Percentiles rank a stretch among this genome's conserved stretches.
phyloP scores from a whole-genome alignment of 352 stramenopile species.

The Phytophthora multivora region DNA sequence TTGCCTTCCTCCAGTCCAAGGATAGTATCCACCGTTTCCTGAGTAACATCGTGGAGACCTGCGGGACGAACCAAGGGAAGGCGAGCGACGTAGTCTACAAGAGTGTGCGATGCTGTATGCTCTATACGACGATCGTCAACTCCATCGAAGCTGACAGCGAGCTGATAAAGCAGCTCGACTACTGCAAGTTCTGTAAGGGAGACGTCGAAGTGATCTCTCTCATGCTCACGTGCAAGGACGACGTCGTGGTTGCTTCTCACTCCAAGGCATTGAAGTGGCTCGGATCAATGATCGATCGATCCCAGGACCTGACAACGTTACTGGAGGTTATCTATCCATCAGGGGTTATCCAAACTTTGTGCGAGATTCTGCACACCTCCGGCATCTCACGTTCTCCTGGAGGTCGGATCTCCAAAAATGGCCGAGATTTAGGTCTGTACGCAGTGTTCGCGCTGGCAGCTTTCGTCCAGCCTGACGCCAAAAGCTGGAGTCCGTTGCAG shows the following conservation, averaged over 20 bases:
- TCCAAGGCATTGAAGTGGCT: conserved; percentile 82
- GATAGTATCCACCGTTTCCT: conserved; percentile 37
- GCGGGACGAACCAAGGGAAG: conserved; percentile 14
- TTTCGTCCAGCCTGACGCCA: conserved; percentile 74
- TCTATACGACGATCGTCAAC: conserved; percentile 65
- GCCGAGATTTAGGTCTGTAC: conserved; percentile 55
- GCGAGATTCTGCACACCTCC: conserved; percentile 56
- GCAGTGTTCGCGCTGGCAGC: conserved; percentile 69
- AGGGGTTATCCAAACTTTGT: conserved; percentile 66
- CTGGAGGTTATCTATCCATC: conserved; percentile 65
- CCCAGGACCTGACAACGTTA: conserved; percentile 52
- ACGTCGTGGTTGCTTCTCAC: conserved; percentile 34
- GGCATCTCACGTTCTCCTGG: conserved; percentile 51
- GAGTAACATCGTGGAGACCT: conserved; percentile 19
- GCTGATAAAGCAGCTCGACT: conserved; percentile 28
- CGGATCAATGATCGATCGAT: conserved; percentile 73
- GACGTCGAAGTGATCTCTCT: conserved; percentile 52
- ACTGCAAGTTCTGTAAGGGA: conserved; percentile 47
- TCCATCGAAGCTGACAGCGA: conserved; percentile 21
- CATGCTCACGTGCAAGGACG: conserved; percentile 44
- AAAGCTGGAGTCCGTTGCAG: conserved; percentile 53
- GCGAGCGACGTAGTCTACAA: conserved; percentile 57
- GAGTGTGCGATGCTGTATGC: conserved; percentile 61
- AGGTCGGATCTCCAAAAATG: conserved; percentile 48
- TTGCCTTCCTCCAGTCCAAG: conserved; percentile 18